Evolutionary conservation across 73 alveolate species (phyloP).

Genomic region (Paramecium octaurelia): DNA sequence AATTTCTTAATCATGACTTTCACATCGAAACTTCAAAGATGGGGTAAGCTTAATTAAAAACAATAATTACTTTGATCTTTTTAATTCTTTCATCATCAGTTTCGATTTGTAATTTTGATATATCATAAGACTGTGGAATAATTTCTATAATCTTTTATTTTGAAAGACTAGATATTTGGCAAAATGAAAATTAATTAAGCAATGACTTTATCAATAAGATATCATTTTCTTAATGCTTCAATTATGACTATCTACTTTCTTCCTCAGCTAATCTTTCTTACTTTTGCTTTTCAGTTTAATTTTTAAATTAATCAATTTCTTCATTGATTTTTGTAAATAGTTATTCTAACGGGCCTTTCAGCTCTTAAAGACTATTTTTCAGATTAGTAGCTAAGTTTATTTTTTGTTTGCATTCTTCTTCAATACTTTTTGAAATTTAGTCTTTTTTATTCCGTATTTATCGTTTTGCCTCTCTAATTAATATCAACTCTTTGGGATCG

Average conservation of each 20-base stretch:
- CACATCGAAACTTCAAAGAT: background rate
- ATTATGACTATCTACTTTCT: background rate
- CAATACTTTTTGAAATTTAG: background rate
- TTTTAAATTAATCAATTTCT: background rate
- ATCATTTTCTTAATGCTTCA: background rate
- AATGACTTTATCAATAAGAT: background rate
- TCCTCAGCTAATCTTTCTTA: background rate
- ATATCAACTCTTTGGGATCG: background rate
- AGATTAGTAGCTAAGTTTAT: background rate
- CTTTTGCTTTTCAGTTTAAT: background rate
- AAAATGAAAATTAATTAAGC: background rate
- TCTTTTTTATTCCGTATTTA: background rate
- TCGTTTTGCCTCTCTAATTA: background rate
- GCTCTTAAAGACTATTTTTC: background rate
- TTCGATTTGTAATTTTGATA: background rate
- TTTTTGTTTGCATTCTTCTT: background rate
- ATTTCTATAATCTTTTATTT: background rate
- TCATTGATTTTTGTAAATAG: background rate
- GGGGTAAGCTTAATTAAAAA: background rate
- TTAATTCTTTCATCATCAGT: background rate
- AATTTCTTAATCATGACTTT: background rate
- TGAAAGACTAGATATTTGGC: background rate
- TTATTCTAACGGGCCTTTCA: background rate
- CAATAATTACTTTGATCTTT: background rate
- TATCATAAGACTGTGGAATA: background rate